Evolutionary conservation across 1,284 basidiomycete species (phyloP).

Genomic region (Melampsora americana): DNA sequence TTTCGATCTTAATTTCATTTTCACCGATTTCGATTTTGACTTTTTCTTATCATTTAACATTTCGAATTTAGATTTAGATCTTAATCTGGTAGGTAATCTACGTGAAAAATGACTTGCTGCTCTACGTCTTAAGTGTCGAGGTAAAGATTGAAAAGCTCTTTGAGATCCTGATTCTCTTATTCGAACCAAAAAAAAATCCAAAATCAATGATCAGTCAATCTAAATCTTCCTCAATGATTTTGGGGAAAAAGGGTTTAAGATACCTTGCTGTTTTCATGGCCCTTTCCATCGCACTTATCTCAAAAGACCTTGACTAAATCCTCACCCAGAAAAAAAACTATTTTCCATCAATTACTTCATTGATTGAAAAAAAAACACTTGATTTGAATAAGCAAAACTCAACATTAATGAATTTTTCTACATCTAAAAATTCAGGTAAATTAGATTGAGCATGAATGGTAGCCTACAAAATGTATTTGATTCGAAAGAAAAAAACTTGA

Average conservation of each 20-base stretch:
- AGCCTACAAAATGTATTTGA: too few species aligned
- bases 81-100: constrained; percentile 74
- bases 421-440: constrained; percentile 71
- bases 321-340: constrained; percentile 25
- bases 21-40: constrained; percentile 20
- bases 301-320: constrained; percentile 71
- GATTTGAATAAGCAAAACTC: background rate
- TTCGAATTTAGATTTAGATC: constrained; percentile 74
- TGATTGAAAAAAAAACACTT: background rate
- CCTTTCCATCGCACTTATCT: constrained; percentile 79
- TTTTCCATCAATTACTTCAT: too few species aligned
- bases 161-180: constrained; percentile 62
- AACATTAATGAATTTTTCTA: constrained; percentile 81
- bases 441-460: constrained; percentile 10
- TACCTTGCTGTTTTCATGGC: constrained; percentile 76
- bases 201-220: background rate
- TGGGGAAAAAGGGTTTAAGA: constrained; percentile 8
- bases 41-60: constrained; percentile 32
- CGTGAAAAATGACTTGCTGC: constrained; percentile 89
- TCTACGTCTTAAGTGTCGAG: constrained; percentile 77
- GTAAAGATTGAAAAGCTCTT: constrained; percentile 83
- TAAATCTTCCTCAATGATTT: background rate
- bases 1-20: constrained; percentile 29
- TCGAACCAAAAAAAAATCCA: constrained; percentile 47
- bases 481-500: too few species aligned